phyloP scores from a whole-genome alignment of 306 rosid genomes.

The Cicer chorassanicum region DNA sequence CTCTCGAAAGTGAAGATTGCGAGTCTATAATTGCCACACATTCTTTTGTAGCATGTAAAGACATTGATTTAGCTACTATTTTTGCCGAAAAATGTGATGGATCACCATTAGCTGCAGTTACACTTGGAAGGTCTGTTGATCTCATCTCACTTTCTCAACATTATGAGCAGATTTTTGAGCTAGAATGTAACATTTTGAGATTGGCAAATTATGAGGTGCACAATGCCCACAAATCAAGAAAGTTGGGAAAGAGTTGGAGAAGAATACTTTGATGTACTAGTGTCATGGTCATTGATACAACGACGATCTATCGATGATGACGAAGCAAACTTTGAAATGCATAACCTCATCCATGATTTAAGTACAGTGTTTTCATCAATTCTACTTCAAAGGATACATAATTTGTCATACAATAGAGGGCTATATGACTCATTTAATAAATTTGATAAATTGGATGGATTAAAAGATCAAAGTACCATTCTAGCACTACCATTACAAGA shows the following conservation, averaged over 20 bases:
- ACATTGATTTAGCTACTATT: no score
- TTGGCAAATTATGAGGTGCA: neutral
- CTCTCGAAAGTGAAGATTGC: slow-evolving; percentile 44
- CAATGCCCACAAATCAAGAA: neutral
- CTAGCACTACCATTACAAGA: neutral
- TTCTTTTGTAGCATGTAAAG: slow-evolving; percentile 35
- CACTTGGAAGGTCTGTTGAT: slow-evolving; percentile 42
- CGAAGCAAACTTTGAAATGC: neutral
- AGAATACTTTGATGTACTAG: slow-evolving; percentile 45
- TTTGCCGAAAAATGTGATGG: slow-evolving; percentile 43
- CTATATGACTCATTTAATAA: neutral
- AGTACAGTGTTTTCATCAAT: slow-evolving; percentile 19
- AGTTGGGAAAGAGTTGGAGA: slow-evolving; percentile 37
- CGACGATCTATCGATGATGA: neutral
- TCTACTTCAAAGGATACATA: neutral
- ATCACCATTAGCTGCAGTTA: slow-evolving; percentile 51
- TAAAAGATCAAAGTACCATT: neutral
- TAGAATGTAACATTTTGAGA: neutral
- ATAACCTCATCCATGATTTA: slow-evolving; percentile 42
- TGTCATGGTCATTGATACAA: slow-evolving; percentile 39
- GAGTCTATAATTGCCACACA: slow-evolving; percentile 47
- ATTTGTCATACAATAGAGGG: slow-evolving; percentile 19
- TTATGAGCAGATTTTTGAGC: neutral
- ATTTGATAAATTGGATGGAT: neutral
- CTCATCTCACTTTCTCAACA: slow-evolving; percentile 15